phyloP scores from a whole-genome alignment of 306 rosid species.

The Mimosa bimucronata region DNA sequence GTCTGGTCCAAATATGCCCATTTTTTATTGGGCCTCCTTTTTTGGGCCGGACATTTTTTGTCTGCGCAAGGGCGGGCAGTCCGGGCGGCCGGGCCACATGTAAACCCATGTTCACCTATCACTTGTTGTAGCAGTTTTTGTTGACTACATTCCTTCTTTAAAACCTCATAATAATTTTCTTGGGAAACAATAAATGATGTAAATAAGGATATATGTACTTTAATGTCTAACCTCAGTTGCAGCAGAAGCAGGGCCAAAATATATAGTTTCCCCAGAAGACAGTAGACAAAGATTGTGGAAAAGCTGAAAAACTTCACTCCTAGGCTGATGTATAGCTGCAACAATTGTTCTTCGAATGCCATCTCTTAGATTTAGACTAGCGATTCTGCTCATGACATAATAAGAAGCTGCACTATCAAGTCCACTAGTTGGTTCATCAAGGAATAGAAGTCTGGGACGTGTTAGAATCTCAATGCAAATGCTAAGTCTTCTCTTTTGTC shows the following conservation, averaged over 20 bases:
- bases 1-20: too few species aligned
- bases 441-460: slow-evolving; percentile 62
- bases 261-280: slow-evolving; percentile 59
- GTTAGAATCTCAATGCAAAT: slow-evolving; percentile 76
- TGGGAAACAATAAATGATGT: neutral
- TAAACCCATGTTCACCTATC: too few species aligned
- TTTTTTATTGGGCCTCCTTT: too few species aligned
- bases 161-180: too few species aligned
- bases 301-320: slow-evolving; percentile 48
- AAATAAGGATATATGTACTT: neutral
- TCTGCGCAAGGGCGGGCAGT: too few species aligned
- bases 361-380: slow-evolving; percentile 34
- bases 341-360: slow-evolving; percentile 50
- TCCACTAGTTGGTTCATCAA: slow-evolving; percentile 82
- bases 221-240: slow-evolving; percentile 58
- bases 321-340: slow-evolving; percentile 38
- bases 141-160: too few species aligned
- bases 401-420: slow-evolving; percentile 82
- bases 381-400: slow-evolving; percentile 54
- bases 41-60: too few species aligned
- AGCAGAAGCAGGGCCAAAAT: slow-evolving; percentile 64
- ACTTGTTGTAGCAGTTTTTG: too few species aligned
- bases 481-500: slow-evolving; percentile 71
- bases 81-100: too few species aligned
- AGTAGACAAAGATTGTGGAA: slow-evolving; percentile 70